Evolutionary conservation across 2,329 filamentous ascomycete genomes (phyloP), one percentile per base, ranked within the genome.

Genomic region (Talaromyces amestolkiae): DNA sequence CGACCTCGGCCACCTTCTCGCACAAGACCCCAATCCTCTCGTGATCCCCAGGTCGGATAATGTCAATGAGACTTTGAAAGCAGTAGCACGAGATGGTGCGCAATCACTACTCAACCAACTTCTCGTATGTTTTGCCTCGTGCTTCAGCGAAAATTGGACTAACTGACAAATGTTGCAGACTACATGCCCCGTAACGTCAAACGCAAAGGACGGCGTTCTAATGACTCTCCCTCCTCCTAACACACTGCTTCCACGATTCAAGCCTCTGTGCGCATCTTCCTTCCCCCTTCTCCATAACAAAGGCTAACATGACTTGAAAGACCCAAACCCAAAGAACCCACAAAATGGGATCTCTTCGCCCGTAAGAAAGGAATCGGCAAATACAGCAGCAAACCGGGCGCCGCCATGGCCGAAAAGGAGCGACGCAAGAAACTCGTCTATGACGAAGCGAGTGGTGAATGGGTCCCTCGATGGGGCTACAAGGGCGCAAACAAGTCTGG

Each of bases 261-360:
- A 99, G 79, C 92, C 92, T 10, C 83, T 98, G 9, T 66, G 10
- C 35, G 64, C 61, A 27, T 17, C n/a, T 10, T 37, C 33, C 19
- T 22, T 22, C 13, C 11, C 35, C 22, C 8, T 35, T 24, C 19
- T 41, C 7, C 4, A 3, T 5, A 24, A 24, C 19, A 33, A 37
- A 19, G 43, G 19, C 58, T 65, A 58, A 65, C 31, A 4, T 24
- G 15, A 13, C 2, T n/a, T 61, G 9, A 31, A 35, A 66, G 64
- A 22, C 95, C 95, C 0, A 85, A 87, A 64, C 86, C 88, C 70
- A 95, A 93, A 81, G 83, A 89, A 65, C 90, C 90, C 71, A 98
- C 94, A 66, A 97, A 93, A 78, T 99, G 95, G 95, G 90, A 97
- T 83, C 87, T 90, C 74, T 99, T 99, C 82, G 95, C 95, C 54